phyloP scores from a whole-genome alignment of 371 early-diverging fungal genomes.

The Mucor saturninus region DNA sequence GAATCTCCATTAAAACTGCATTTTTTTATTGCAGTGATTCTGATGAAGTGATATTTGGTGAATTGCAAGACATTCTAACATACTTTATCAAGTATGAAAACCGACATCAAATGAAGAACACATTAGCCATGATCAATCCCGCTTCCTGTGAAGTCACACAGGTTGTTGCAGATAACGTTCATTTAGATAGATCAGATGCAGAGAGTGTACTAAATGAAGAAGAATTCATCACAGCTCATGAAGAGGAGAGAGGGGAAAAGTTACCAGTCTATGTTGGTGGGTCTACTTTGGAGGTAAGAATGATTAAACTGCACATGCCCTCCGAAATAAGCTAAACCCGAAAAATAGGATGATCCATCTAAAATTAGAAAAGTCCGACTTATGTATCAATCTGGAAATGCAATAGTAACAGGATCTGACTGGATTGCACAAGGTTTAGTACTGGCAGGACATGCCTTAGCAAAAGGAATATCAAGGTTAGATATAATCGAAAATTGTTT shows the following conservation, averaged over 20 bases:
- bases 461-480: conserved; percentile 35
- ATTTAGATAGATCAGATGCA: conserved; percentile 24
- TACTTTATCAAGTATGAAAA: conserved; percentile 46
- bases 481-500: neutral
- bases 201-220: conserved; percentile 21
- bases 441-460: conserved; percentile 36
- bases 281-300: conserved; percentile 2
- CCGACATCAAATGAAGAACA: conserved; percentile 44
- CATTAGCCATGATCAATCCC: conserved; percentile 42
- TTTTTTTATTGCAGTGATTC: conserved; percentile 13
- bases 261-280: conserved; percentile 29
- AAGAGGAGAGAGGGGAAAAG: conserved; percentile 22
- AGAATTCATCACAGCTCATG: conserved; percentile 26
- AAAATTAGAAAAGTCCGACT: conserved; percentile 31
- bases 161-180: conserved; percentile 40
- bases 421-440: conserved; percentile 43
- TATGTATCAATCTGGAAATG: conserved; percentile 39
- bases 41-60: conserved; percentile 27
- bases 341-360: conserved; percentile 4
- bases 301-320: neutral
- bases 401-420: conserved; percentile 41
- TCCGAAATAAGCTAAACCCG: neutral
- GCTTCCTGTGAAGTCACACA: conserved; percentile 42
- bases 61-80: conserved; percentile 39
- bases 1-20: neutral